Evolutionary conservation across 1,284 basidiomycete species (phyloP), one percentile per base, ranked within the genome.

Genomic region (Microbotryum intermedium): DNA sequence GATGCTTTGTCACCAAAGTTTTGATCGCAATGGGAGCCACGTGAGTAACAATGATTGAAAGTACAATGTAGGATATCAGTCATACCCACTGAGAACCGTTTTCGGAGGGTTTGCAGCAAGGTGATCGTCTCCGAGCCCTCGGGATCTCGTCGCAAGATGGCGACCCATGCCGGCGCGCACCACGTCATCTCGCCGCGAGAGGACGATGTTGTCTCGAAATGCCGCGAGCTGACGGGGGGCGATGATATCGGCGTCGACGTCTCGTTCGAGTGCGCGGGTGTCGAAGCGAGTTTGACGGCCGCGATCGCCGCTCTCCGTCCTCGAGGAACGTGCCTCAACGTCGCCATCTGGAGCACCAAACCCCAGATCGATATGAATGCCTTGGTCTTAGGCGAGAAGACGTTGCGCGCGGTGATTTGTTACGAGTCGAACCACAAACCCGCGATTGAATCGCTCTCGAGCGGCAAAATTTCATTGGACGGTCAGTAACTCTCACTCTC

Each of bases 221-320:
- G 68, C 9, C 50, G 59, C 11, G 53, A 65, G 43, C 65, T 69
- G 16, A 75, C 74, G 4, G 50, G 65, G 20, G 70, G 69, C 20
- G 21, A 29, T 11, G 58, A 58, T 52, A 43, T 25, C 9, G 74
- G 74, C n/a, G 72, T 70, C 6, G 71, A 74, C 53, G 68, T 74
- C 46, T 71, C 72, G 2, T 74, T 74, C 58, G 75, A 76, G 57
- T 74, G 74, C 21, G 74, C 73, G 2, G 74, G 74, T 8, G 58
- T 68, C 4, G 71, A 74, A 54, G 58, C 57, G 6, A 70, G 70
- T 21, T 57, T 76, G 26, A 69, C 71, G 8, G 61, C 67, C 4
- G 74, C 72, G 5, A 57, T 74, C 42, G 52, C 45, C 21, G 69
- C 71, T 6, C 66, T 73, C 26, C 67, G 72, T 16, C 62, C 71